These are phyloP conservation scores for Pseudogymnoascus sp. DNA, from an alignment of 2,329 filamentous ascomycete genomes.

Conservation along the genomic window DNA sequence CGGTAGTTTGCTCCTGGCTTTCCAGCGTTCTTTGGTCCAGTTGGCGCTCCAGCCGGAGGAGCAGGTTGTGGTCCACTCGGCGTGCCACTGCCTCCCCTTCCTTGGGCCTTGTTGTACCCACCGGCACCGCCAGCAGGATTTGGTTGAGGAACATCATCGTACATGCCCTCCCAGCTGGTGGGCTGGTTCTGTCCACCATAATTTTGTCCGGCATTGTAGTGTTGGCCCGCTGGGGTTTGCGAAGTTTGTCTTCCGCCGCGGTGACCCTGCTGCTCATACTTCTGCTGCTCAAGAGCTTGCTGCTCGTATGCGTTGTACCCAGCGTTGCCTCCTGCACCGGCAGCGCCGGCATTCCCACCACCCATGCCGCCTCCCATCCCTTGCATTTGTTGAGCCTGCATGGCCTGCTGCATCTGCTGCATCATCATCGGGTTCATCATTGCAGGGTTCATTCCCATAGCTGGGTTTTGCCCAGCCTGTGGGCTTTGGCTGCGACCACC, in stretches of 20 bases:
- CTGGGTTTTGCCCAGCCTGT: constrained; percentile 15
- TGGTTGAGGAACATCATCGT: constrained; percentile 86
- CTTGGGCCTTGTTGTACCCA: constrained; percentile 20
- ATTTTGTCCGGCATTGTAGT: constrained; percentile 18
- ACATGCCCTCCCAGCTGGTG: constrained; percentile 97
- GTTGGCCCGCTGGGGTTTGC: constrained; percentile 28
- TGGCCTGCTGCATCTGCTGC: constrained; percentile 35
- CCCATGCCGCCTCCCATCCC: constrained; percentile 31
- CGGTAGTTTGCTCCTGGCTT: constrained; percentile 88
- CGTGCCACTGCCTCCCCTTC: constrained; percentile 23
- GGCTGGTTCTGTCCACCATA: constrained; percentile 36
- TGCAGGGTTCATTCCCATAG: constrained; percentile 29
- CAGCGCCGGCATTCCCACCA: constrained; percentile 23
- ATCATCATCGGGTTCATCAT: constrained; percentile 48
- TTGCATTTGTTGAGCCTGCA: constrained; percentile 28
- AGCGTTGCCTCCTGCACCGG: constrained; percentile 31
- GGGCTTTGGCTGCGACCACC: constrained; percentile 27
- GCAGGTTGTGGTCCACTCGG: constrained; percentile 35
- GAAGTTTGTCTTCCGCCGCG: constrained; percentile 36
- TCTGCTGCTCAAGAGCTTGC: constrained; percentile 67
- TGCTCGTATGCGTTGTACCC: constrained; percentile 56
- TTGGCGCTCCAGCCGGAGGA: constrained; percentile 76
- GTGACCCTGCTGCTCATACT: constrained; percentile 64
- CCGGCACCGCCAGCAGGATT: constrained; percentile 46
- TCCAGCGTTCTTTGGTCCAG: constrained; percentile 90